A percentile compares a stretch with the other conserved stretches of the same genome.
These are phyloP conservation scores for Gossypium raimondii DNA, from an alignment of 345 rosid species.

Conservation along the genomic window DNA sequence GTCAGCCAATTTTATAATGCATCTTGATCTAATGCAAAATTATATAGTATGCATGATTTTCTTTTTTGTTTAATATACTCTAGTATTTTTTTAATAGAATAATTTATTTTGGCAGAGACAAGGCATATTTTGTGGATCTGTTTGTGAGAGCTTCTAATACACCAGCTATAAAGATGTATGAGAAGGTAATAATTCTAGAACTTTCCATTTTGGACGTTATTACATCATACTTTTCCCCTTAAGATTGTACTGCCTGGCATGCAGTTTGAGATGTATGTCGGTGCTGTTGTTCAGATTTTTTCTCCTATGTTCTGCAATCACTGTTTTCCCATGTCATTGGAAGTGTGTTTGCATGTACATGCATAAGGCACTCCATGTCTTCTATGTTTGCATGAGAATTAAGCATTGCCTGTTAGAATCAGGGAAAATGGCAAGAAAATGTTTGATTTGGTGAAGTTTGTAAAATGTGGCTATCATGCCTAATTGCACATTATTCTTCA, in stretches of 20 bases:
- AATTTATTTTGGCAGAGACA: neutral
- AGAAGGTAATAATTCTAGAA: slow-evolving; percentile 49
- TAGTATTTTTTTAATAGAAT: neutral
- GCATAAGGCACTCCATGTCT: neutral
- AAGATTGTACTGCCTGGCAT: neutral
- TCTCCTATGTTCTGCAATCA: neutral
- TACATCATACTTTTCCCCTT: neutral
- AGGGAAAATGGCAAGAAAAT: neutral
- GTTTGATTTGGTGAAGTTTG: neutral
- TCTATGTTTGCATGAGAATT: neutral
- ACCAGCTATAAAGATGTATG: slow-evolving; percentile 97
- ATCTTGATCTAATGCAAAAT: neutral
- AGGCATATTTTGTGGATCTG: slow-evolving; percentile 84
- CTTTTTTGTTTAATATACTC: neutral
- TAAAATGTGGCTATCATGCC: neutral
- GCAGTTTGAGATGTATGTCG: neutral
- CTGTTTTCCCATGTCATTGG: neutral
- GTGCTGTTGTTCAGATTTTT: neutral
- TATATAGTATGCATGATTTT: neutral
- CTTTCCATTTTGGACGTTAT: neutral
- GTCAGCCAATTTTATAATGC: neutral
- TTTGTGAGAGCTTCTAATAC: slow-evolving; percentile 95
- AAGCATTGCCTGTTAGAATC: neutral
- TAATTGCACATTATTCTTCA: neutral
- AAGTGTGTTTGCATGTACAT: too few species aligned